Conservation (phyloP, 2,329 filamentous ascomycete genomes). For the Aschersonia sp. region DNA sequence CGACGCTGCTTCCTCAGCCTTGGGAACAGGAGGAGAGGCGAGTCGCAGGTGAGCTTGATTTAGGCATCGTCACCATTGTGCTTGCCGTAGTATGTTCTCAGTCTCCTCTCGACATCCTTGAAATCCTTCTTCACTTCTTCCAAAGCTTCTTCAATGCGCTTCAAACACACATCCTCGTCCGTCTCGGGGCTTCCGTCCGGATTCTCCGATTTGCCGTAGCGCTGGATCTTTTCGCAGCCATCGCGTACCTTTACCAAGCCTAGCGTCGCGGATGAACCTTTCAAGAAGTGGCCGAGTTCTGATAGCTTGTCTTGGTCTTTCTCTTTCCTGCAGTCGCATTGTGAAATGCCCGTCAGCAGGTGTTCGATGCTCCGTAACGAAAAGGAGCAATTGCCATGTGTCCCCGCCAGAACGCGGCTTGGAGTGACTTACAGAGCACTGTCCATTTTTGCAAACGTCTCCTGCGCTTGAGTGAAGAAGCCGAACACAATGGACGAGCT, state of each 20-base stretch:
- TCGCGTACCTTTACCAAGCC: conserved; percentile 85
- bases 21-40: neutral
- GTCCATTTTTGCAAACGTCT: conserved; percentile 80
- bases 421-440: conserved; percentile 53
- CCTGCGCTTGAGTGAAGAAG: conserved; percentile 83
- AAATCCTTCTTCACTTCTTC: conserved; percentile 64
- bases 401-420: no score
- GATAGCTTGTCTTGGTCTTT: conserved; percentile 65
- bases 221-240: conserved; percentile 91
- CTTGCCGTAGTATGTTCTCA: conserved; percentile 50
- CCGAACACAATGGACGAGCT: conserved; percentile 77
- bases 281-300: conserved; percentile 84
- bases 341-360: neutral
- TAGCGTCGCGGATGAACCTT: conserved; percentile 90
- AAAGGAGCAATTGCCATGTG: no score
- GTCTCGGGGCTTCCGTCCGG: conserved; percentile 55
- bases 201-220: conserved; percentile 74
- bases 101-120: conserved; percentile 51
- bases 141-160: conserved; percentile 57
- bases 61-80: conserved; percentile 8
- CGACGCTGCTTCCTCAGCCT: neutral
- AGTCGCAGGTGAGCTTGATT: conserved; percentile 1
- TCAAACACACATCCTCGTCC: conserved; percentile 54
- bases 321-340: conserved; percentile 33
- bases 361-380: neutral